Evolutionary conservation across 2,329 filamentous ascomycete species (phyloP), one percentile per base, ranked within the genome.

Genomic region (Aspergillus vadensis): DNA sequence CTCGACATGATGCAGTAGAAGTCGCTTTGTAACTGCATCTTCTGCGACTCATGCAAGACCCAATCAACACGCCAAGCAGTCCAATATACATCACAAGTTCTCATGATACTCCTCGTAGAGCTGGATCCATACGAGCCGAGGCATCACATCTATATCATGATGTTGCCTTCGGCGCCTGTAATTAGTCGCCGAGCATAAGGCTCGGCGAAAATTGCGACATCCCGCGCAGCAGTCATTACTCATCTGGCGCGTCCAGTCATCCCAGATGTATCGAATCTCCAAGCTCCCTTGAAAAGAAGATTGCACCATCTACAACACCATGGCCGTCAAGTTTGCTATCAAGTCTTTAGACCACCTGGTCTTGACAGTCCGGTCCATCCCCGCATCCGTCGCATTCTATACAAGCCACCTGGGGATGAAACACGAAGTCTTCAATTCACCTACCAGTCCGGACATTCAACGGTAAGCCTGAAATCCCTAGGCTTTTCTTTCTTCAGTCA

Each of bases 311-410:
- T n/a, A 50, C 23, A 17, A 23, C 47, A 50, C n/a, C 25, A 64
- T 66, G 67, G 50, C 65, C 2, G 59, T 55, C 10, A 69, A 58
- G 55, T 67, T 71, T 19, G 47, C 63, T 10, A 75, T 80, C 61
- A 79, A 74, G 54, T 80, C 83, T 8, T 76, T 88, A 14, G 85
- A 88, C 70, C 86, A 88, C 65, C 73, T 88, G 8, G 85, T 88
- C 61, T 77, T 88, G 17, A 88, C 86, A 1, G 85, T 85, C 62
- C 75, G 76, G 41, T 80, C 79, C 59, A 77, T 87, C 4, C 69
- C 77, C 5, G 74, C 74, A 9, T 85, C 83, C 0, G 76, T 82
- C 30, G 66, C 76, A 38, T 88, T 85, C 79, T 88, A 88, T 74
- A 80, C 79, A 1, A 76, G 76, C 3, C 75, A 81, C 59, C 79